Base-by-base conservation (phyloP, 352 stramenopile genomes). In the Globisporangium middletonii region DNA sequence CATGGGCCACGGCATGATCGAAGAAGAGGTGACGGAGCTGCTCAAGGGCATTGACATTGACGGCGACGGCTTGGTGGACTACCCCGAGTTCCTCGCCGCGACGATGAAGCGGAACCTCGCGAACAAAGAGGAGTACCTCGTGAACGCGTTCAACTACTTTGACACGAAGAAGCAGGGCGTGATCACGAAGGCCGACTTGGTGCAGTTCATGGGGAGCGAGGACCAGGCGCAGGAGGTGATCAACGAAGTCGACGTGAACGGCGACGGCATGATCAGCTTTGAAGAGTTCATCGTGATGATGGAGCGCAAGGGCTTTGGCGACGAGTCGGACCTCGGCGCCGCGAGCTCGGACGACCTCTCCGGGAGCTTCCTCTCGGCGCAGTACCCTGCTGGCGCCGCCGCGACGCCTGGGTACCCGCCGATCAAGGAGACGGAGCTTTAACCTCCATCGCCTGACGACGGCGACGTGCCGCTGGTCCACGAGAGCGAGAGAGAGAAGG, bases 201-300 rank as follows among this genome's bases (percentile, higher is more conserved):
- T 90, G 37, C 79, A 89, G 59, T 94, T 97, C 59, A 97, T 98
- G 82, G 88, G 92, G 50, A 95, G 83, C 62, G 85, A 96, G 58
- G 83, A 93, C 56, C 90, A 97, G 55, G 92, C 90, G 43, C 77
- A 92, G 50, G 90, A 97, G 51, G 77, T 98, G 42, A 97, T 98
- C 53, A 59, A 92, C 42, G 88, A 96, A n/a, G 77, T 98, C 37
- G 90, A 97, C 65, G 71, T 68, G 38, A 91, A 97, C 62, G 79
- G 89, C 45, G 92, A 98, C 65, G 90, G 89, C 12, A 67, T 88
- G 48, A 97, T 98, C 65, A 95, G 75, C 66, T 98, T 97, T 60
- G 78, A 96, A 27, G 92, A 98, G 65, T 98, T 98, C 63, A 73
- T 93, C 50, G 66, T 65, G 28, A 95, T 96, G 84, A 96, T 96